Evolutionary conservation across 495 filamentous ascomycete genomes (phyloP).

Genomic region (Lasiosphaeria ovina): DNA sequence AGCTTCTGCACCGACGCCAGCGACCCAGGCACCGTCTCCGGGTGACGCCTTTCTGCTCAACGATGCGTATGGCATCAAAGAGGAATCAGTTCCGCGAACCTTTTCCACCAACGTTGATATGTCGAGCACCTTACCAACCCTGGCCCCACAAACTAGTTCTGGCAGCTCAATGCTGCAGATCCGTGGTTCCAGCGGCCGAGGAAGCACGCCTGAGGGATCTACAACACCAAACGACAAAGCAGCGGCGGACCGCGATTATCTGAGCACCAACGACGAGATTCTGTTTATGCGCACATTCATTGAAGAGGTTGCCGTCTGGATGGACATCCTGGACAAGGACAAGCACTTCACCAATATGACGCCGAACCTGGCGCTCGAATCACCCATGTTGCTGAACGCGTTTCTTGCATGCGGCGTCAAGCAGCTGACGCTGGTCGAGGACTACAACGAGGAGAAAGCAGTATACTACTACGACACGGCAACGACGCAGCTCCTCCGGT

Average conservation of each 20-base stretch:
- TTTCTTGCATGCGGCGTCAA: conserved; percentile 86
- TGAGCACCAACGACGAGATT: conserved; percentile 73
- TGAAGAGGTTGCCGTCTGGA: conserved; percentile 88
- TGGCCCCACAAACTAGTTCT: conserved; percentile 21
- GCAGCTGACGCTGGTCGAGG: conserved; percentile 70
- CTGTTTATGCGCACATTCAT: conserved; percentile 87
- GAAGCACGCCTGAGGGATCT: conserved; percentile 40
- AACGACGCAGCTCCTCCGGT: conserved; percentile 67
- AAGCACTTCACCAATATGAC: conserved; percentile 87
- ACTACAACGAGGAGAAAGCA: conserved; percentile 73
- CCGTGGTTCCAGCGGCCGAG: conserved; percentile 15
- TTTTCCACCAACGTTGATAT: conserved; percentile 30
- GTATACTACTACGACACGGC: conserved; percentile 80
- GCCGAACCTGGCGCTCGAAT: conserved; percentile 75
- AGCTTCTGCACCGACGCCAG: not conserved
- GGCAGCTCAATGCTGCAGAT: conserved; percentile 5
- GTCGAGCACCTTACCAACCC: conserved; percentile 30
- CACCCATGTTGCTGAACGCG: conserved; percentile 90
- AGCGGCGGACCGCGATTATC: conserved; percentile 46
- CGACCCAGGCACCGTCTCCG: conserved; percentile 3
- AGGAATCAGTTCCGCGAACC: conserved; percentile 15
- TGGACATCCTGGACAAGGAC: conserved; percentile 84
- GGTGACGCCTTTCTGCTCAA: conserved; percentile 5
- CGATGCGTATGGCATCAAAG: conserved; percentile 29
- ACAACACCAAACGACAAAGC: conserved; percentile 50